Evolutionary conservation across 1,284 basidiomycete genomes (phyloP), one percentile per base, ranked within the genome.

Genomic region (Ustilago cynodontis): DNA sequence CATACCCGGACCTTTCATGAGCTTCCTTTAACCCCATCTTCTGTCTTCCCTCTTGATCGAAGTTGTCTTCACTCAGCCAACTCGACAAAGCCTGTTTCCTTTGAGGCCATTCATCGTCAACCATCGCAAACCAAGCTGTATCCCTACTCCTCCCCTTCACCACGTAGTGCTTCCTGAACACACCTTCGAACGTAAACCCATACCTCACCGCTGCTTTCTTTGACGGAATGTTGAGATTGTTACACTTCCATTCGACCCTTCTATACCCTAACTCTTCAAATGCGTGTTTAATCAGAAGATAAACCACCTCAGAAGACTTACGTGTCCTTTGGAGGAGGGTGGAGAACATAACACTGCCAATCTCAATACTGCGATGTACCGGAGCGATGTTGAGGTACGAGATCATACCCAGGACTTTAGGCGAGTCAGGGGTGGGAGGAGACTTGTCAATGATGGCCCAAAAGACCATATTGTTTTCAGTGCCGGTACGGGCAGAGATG

Each of bases 171-270:
- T 81, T 77, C 10, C 68, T 50, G 28, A 81, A 81, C 16, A 73
- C 4, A 0, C 81, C 81, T 59, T 82, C 81, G 57, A 60, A 79
- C 0, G 60, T 71, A 49, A 78, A 81, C 0, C 81, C 81, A 31
- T 72, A 75, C 13, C 81, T 66, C 2, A 59, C 33, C 13, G 81
- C 81, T 3, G 81, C 81, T 14, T 62, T 51, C 28, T 80, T 79
- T 9, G 75, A 78, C 3, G 69, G 71, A 5, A 16, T 26, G 47
- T 81, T 81, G 47, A 77, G 61, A 20, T 66, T 62, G 65, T 82
- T 78, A 41, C 73, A 77, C 60, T 82, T 82, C 81, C 81, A 82
- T 58, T 82, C 81, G 14, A 81, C 53, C 20, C 81, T 71, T 13
- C 81, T 58, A 29, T 70, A 78, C 1, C 64, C 65, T 2, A 79